Evolutionary conservation across 805 yeast species (phyloP).

Genomic region (Monosporozyma solicola): DNA sequence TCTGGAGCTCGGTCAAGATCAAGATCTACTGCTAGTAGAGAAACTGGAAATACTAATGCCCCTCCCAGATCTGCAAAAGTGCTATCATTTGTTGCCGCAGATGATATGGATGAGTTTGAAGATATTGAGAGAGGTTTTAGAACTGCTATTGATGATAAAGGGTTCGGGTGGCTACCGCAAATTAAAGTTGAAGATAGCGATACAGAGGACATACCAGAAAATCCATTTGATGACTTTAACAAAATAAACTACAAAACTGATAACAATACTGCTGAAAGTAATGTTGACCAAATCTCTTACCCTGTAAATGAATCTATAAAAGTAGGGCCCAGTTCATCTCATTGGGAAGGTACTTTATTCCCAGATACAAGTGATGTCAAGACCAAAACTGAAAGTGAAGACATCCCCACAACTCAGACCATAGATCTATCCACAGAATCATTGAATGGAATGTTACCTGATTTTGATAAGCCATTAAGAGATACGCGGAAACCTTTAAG

Average conservation of each 20-base stretch:
- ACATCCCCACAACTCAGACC: neutral
- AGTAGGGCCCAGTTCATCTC: neutral
- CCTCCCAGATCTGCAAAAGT: conserved; percentile 23
- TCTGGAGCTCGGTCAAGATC: conserved; percentile 3
- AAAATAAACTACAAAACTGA: conserved; percentile 2
- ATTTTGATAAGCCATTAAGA: conserved; percentile 15
- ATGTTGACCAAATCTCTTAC: neutral
- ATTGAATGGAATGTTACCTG: conserved; percentile 12
- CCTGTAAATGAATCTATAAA: neutral
- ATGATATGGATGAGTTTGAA: conserved; percentile 27
- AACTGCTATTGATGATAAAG: conserved; percentile 19
- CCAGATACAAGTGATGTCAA: neutral
- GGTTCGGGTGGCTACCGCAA: conserved; percentile 27
- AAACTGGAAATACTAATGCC: conserved; percentile 7
- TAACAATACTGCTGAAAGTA: neutral
- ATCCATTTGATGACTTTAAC: conserved; percentile 1
- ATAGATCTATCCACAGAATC: neutral
- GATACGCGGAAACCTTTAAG: conserved; percentile 8
- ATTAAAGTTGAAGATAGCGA: conserved; percentile 2
- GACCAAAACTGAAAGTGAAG: neutral
- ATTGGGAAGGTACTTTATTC: conserved; percentile 4
- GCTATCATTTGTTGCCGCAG: conserved; percentile 23
- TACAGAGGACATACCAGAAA: conserved; percentile 3
- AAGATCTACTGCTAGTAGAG: conserved; percentile 6
- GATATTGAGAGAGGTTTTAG: conserved; percentile 26